Conservation (phyloP, 495 filamentous ascomycete genomes). For the Xylaria curta region DNA sequence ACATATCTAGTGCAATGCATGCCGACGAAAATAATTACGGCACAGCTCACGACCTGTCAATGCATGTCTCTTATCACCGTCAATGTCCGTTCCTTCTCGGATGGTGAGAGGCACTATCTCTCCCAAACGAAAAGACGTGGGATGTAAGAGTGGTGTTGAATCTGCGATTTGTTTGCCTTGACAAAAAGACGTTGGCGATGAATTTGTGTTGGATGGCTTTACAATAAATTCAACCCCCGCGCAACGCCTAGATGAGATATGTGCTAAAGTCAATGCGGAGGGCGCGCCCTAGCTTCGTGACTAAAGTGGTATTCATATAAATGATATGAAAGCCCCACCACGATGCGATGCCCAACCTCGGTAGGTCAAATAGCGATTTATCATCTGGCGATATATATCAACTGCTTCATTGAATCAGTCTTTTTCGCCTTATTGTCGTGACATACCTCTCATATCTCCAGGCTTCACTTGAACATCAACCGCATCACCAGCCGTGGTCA, state of each 20-base stretch:
- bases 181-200: background rate
- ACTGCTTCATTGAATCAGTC: background rate
- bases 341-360: background rate
- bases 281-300: constrained; percentile 1
- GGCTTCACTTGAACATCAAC: background rate
- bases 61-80: background rate
- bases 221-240: background rate
- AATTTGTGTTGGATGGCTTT: background rate
- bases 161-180: background rate
- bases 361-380: background rate
- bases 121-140: background rate
- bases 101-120: background rate
- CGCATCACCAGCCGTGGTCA: background rate
- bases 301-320: background rate
- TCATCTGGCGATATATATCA: background rate
- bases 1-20: background rate
- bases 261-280: background rate
- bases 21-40: background rate
- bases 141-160: background rate
- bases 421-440: background rate
- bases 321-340: background rate
- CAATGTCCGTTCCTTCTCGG: background rate
- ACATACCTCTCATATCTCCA: background rate
- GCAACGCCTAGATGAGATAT: background rate
- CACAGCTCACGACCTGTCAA: background rate